A percentile compares a stretch with the other conserved stretches of the same genome.
These are phyloP conservation scores for Spongispora temasekensis DNA, from an alignment of 1,284 basidiomycete genomes.

Conservation along the genomic window DNA sequence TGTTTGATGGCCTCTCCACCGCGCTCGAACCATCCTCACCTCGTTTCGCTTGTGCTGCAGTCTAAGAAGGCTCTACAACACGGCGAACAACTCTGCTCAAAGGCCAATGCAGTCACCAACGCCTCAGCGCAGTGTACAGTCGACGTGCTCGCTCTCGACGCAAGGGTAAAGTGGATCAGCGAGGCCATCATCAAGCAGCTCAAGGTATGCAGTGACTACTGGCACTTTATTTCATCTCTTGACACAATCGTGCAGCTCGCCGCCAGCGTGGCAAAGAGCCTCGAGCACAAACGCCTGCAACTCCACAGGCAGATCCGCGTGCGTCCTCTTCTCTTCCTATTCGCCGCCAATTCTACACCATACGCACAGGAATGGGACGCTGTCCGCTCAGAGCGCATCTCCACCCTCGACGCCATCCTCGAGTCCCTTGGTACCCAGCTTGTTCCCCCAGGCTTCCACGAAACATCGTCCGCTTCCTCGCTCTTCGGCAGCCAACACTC, in stretches of 20 bases:
- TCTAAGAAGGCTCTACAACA: conserved; percentile 79
- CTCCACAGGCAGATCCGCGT: conserved; percentile 64
- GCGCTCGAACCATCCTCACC: conserved; percentile 47
- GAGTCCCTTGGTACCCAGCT: conserved; percentile 68
- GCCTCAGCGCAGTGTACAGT: conserved; percentile 62
- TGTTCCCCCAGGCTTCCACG: conserved; percentile 76
- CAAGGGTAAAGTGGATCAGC: conserved; percentile 73
- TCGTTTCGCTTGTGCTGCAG: conserved; percentile 73
- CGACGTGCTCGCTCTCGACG: conserved; percentile 73
- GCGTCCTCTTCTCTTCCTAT: conserved; percentile 23
- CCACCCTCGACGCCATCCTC: conserved; percentile 64
- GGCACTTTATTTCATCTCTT: too few species aligned
- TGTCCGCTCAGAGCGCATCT: conserved; percentile 55
- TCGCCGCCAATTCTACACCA: conserved; percentile 22
- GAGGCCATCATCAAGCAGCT: conserved; percentile 74
- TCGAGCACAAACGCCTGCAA: conserved; percentile 65
- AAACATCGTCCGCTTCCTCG: conserved; percentile 63
- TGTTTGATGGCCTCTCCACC: conserved; percentile 3
- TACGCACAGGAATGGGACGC: conserved; percentile 66
- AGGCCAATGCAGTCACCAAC: conserved; percentile 59
- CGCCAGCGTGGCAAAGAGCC: conserved; percentile 65
- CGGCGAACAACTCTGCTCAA: conserved; percentile 70
- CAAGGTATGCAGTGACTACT: too few species aligned
- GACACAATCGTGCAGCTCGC: conserved; percentile 55
- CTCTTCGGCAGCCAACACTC: conserved; percentile 74